Base-by-base conservation (phyloP, 495 filamentous ascomycete species). In the Cryomyces antarcticus region DNA sequence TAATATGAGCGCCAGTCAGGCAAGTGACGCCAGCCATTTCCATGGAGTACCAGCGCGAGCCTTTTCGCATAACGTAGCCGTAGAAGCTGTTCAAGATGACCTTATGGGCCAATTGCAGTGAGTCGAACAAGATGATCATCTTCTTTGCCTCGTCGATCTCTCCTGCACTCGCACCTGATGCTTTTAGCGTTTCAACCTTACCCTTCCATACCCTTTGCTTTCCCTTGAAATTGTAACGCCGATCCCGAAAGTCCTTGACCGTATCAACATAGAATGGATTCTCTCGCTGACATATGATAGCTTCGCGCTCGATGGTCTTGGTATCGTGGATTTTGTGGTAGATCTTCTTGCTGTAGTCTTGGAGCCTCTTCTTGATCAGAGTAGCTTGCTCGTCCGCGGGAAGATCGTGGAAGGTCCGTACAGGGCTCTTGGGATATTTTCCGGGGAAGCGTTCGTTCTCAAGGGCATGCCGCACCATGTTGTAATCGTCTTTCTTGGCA, bases 11-110 rank as follows among this genome's bases (percentile, higher is more conserved):
- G 44, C 89, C 89, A 1, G 89, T 99, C 45, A 99, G 62, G 65
- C 89, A 99, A 29, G 89, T 99, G 13, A 99, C 92, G 54, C 89
- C 89, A 9, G 89, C 89, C 89, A 99, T 99, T 59, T 96, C 89
- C 82, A 99, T 82, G 33, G 92, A 96, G 56, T 96, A 99, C 89
- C 89, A 99, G 40, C 89, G 71, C 35, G 88, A 95, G 5, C 89
- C 89, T 58, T 99, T 99, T 61, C 89, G 70, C 89, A 99, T 99
- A 49, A 96, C 89, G 57, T 99, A 99, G 42, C 89, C 89, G 52
- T 99, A 99, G 66, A 99, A 99, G 53, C 81, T 89, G 68, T 99
- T 99, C 41, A 99, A 60, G 66, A 99, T 99, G 64, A 95, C 88
- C 55, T 99, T 99, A 63, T 97, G 89, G 0, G 89, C 89, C 55